These are phyloP conservation scores for Xylaria longipes DNA, from an alignment of 495 filamentous ascomycete genomes.

Conservation along the genomic window DNA sequence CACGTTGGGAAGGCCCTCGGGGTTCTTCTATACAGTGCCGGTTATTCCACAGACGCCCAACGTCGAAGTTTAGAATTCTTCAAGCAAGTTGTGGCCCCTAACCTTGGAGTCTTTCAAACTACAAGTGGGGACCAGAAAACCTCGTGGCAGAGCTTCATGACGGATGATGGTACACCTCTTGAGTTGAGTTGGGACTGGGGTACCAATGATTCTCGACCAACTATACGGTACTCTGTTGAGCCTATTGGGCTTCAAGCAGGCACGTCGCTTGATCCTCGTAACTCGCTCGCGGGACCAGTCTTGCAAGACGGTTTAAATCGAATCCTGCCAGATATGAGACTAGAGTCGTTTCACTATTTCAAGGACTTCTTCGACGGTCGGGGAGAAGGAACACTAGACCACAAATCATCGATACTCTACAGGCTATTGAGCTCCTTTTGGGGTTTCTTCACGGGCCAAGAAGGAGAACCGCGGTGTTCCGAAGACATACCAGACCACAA, in stretches of 20 bases:
- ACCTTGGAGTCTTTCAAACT: background rate
- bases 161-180: conserved; percentile 45
- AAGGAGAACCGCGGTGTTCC: conserved; percentile 1
- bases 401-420: background rate
- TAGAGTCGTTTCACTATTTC: conserved; percentile 33
- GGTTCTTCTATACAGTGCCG: background rate
- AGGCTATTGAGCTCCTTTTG: background rate
- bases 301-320: conserved; percentile 25
- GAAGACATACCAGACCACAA: conserved; percentile 21
- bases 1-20: conserved; percentile 9
- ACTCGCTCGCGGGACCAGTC: conserved; percentile 22
- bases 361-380: conserved; percentile 6
- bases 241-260: conserved; percentile 39
- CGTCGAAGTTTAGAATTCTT: background rate
- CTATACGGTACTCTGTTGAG: conserved; percentile 43
- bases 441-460: background rate
- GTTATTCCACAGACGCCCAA: conserved; percentile 10
- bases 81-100: background rate
- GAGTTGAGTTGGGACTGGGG: conserved; percentile 48
- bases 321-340: conserved; percentile 23
- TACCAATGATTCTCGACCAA: conserved; percentile 6
- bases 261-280: conserved; percentile 35
- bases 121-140: background rate
- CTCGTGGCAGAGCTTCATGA: conserved; percentile 48
- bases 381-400: background rate